Conservation (phyloP, 805 yeast species). For the Vanderwaltozyma verrucispora region DNA sequence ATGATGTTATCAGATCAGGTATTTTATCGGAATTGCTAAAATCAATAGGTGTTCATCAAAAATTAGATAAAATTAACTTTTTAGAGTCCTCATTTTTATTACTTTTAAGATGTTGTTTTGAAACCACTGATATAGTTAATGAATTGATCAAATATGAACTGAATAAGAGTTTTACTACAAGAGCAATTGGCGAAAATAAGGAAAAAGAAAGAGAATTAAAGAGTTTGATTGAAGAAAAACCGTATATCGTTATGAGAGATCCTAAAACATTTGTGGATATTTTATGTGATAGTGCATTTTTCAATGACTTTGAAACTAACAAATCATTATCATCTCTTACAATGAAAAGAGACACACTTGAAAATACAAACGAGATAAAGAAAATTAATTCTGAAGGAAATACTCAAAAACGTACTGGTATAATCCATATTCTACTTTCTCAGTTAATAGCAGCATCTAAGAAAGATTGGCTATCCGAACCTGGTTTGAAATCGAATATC, state of each 20-base stretch:
- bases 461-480: constrained; percentile 34
- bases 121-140: constrained; percentile 41
- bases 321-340: constrained; percentile 17
- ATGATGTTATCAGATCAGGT: constrained; percentile 36
- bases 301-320: constrained; percentile 37
- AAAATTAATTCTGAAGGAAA: too few relatives aligned
- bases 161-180: constrained; percentile 32
- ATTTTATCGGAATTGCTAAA: constrained; percentile 39
- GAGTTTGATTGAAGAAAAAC: constrained; percentile 39
- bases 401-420: constrained; percentile 36
- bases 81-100: constrained; percentile 42
- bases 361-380: too few relatives aligned
- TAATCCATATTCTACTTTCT: constrained; percentile 50
- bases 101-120: constrained; percentile 61
- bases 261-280: constrained; percentile 40
- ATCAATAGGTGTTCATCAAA: constrained; percentile 31
- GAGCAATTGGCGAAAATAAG: constrained; percentile 23
- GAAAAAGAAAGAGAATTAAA: constrained; percentile 36
- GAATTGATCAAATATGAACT: constrained; percentile 44
- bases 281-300: constrained; percentile 33
- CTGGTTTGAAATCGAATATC: constrained; percentile 16
- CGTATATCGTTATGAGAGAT: constrained; percentile 36
- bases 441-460: constrained; percentile 49
- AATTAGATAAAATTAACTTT: constrained; percentile 30
- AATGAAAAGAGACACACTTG: constrained; percentile 16